phyloP scores from a whole-genome alignment of 2,329 filamentous ascomycete species.

The Pseudogymnoascus sp. region DNA sequence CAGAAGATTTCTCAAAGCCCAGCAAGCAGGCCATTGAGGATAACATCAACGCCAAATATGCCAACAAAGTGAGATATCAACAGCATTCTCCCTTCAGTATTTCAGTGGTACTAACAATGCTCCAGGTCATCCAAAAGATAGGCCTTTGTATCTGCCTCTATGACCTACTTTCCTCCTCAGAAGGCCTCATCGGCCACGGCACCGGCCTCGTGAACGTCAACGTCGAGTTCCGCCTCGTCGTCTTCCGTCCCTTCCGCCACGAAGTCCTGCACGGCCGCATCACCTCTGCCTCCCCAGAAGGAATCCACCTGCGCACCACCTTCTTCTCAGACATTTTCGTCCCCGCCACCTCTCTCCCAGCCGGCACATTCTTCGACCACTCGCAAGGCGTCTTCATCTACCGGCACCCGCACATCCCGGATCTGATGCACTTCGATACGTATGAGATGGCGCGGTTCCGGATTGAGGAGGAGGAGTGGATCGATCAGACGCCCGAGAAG shows the following conservation, averaged over 20 bases:
- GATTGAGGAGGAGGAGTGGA: conserved; percentile 82
- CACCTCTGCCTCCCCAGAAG: conserved; percentile 60
- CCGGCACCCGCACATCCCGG: conserved; percentile 44
- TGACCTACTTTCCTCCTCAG: conserved; percentile 80
- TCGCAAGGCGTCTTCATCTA: conserved; percentile 10
- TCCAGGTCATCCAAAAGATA: conserved; percentile 78
- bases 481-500: conserved; percentile 71
- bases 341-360: conserved; percentile 63
- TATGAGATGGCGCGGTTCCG: conserved; percentile 83
- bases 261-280: conserved; percentile 86
- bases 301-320: conserved; percentile 72
- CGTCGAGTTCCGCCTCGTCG: conserved; percentile 85
- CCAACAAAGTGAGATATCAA: conserved; percentile 61
- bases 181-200: conserved; percentile 89
- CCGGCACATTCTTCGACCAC: conserved; percentile 67
- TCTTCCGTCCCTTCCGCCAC: conserved; percentile 92
- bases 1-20: conserved; percentile 77
- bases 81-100: neutral
- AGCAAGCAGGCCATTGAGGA: conserved; percentile 85
- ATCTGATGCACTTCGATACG: conserved; percentile 76
- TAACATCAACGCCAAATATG: conserved; percentile 94
- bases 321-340: conserved; percentile 94
- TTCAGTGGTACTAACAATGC: neutral
- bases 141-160: conserved; percentile 91
- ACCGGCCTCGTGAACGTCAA: conserved; percentile 92